Conservation (phyloP, 257 asterid species). For the Nicotiana obtusifolia region DNA sequence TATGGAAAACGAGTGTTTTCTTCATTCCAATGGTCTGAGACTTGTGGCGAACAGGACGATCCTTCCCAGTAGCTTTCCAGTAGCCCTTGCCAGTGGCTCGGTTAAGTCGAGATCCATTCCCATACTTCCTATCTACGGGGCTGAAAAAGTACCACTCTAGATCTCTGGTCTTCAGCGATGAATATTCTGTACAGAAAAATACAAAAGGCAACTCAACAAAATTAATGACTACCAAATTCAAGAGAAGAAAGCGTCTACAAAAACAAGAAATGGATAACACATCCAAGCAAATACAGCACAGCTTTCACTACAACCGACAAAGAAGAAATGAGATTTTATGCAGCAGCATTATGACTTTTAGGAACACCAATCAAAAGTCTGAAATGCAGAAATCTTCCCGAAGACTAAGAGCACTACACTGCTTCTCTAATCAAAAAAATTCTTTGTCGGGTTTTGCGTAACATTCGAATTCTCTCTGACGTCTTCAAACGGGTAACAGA, state of each 20-base stretch:
- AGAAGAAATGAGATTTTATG: neutral
- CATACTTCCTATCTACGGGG: conserved; percentile 85
- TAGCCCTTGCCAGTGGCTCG: conserved; percentile 92
- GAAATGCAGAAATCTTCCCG: neutral
- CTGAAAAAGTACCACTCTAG: conserved; percentile 94
- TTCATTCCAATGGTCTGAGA: conserved; percentile 73
- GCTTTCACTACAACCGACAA: neutral
- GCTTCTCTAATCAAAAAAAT: neutral
- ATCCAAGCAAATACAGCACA: neutral
- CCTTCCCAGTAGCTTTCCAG: conserved; percentile 98
- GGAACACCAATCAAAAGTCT: neutral
- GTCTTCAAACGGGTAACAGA: neutral
- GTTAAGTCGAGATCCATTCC: conserved; percentile 86
- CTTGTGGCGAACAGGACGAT: conserved; percentile 68
- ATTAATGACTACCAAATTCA: neutral
- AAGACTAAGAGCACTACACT: neutral
- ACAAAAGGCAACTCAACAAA: neutral
- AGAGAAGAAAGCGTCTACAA: neutral
- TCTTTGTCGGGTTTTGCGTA: neutral
- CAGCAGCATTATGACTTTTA: neutral
- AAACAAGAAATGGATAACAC: neutral
- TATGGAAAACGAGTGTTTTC: conserved; percentile 83
- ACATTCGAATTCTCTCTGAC: neutral
- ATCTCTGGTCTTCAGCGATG: conserved; percentile 75
- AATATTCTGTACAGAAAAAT: conserved; percentile 36